Percentiles rank a stretch among this genome's conserved stretches.
Evolutionary conservation across 2,329 filamentous ascomycete genomes (phyloP).

Genomic region (Claviceps maximensis): DNA sequence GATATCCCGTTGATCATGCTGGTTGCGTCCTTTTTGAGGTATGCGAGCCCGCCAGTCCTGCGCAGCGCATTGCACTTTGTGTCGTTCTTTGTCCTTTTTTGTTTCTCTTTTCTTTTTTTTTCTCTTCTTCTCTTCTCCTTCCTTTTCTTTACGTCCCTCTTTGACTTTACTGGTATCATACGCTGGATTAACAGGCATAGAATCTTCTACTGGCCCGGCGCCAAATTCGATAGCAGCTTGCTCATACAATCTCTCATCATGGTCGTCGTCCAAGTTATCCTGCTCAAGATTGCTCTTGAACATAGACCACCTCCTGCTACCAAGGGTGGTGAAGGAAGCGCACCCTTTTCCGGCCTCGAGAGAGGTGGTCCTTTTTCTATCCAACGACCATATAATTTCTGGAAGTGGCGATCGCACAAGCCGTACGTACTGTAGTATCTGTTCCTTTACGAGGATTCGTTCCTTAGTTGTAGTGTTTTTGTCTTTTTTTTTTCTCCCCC

Average conservation of each 20-base stretch:
- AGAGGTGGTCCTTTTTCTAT: constrained; percentile 23
- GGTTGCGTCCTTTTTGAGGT: constrained; percentile 53
- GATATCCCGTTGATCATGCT: constrained; percentile 64
- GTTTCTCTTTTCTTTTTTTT: not conserved
- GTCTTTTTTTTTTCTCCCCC: not conserved
- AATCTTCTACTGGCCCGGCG: constrained; percentile 58
- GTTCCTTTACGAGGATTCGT: not conserved
- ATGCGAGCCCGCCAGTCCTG: constrained; percentile 8
- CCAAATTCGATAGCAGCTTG: constrained; percentile 49
- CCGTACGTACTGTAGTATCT: constrained; percentile 33
- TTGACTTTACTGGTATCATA: no score
- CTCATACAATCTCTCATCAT: constrained; percentile 53
- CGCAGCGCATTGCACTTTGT: not conserved
- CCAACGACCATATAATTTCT: constrained; percentile 63
- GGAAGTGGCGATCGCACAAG: constrained; percentile 64
- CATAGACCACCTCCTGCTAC: constrained; percentile 46
- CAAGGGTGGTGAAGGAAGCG: constrained; percentile 45
- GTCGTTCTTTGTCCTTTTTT: no score
- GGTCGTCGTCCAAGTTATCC: constrained; percentile 47
- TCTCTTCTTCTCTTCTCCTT: not conserved
- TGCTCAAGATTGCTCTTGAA: constrained; percentile 57
- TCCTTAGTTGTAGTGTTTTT: not conserved
- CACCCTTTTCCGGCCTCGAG: constrained; percentile 46
- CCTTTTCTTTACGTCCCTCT: not conserved
- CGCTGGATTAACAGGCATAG: constrained; percentile 20